A percentile compares a stretch with the other conserved stretches of the same genome.
phyloP scores from a whole-genome alignment of 108 stramenopile genomes.

The Skeletonema potamos region DNA sequence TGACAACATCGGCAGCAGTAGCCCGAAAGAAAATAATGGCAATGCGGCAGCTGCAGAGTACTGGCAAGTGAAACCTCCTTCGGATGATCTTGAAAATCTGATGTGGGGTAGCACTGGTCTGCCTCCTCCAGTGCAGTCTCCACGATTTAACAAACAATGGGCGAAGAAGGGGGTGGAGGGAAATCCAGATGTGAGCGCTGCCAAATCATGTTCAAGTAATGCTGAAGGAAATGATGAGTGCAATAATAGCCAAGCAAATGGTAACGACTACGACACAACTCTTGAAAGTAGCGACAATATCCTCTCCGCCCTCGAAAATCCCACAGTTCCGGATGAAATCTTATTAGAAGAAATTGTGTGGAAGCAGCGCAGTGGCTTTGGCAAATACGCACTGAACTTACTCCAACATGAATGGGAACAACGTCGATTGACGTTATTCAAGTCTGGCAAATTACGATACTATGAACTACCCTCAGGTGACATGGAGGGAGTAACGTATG shows the following conservation, averaged over 20 bases:
- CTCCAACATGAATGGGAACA: conserved; percentile 46
- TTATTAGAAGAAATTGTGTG: conserved; percentile 49
- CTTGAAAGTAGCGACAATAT: conserved; percentile 26
- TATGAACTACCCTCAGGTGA: conserved; percentile 18
- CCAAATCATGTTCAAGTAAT: neutral
- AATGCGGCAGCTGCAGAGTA: neutral
- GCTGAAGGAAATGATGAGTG: neutral
- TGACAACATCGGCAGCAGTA: neutral
- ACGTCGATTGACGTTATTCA: conserved; percentile 29
- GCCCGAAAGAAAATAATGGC: neutral
- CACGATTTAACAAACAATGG: conserved; percentile 17
- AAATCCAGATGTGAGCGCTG: neutral
- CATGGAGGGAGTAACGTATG: conserved; percentile 12
- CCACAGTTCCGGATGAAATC: conserved; percentile 15
- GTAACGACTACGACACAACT: neutral
- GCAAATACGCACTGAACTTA: conserved; percentile 37
- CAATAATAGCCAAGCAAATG: neutral
- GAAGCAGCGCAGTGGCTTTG: conserved; percentile 49
- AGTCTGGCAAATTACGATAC: conserved; percentile 38
- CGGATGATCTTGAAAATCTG: conserved; percentile 22
- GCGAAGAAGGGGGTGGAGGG: conserved; percentile 6
- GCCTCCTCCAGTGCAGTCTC: neutral
- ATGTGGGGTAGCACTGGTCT: conserved; percentile 30
- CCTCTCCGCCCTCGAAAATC: conserved; percentile 20
- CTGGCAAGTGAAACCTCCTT: conserved; percentile 18